Conservation (phyloP, 1,284 basidiomycete genomes). For the Apiotrichum mycotoxinovorans region DNA sequence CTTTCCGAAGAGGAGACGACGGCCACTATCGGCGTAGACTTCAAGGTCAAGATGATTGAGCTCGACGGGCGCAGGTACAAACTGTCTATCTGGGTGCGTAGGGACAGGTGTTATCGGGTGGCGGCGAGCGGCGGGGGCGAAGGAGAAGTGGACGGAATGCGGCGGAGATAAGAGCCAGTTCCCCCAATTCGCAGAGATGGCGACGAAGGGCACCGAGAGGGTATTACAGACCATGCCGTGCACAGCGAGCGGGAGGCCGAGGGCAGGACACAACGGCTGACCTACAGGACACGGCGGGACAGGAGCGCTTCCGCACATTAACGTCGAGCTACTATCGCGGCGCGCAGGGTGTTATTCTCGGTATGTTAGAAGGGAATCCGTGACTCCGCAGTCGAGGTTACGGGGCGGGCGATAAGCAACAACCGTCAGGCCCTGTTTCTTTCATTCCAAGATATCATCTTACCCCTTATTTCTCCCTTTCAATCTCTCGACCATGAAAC, state of each 20-base stretch:
- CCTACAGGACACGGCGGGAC: slow-evolving; percentile 83
- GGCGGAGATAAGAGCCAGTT: too few relatives aligned
- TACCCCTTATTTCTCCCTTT: too few relatives aligned
- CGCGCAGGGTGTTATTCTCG: slow-evolving; percentile 67
- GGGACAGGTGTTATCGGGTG: neutral
- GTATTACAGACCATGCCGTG: too few relatives aligned
- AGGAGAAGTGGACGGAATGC: neutral
- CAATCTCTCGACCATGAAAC: too few relatives aligned
- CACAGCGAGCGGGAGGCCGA: too few relatives aligned
- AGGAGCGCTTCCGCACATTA: slow-evolving; percentile 95
- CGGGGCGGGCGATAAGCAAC: too few relatives aligned
- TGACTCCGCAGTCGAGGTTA: too few relatives aligned
- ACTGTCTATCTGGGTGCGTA: slow-evolving; percentile 56
- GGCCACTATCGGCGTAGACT: slow-evolving; percentile 72
- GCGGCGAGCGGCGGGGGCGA: neutral
- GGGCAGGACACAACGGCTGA: neutral
- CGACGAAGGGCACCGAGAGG: too few relatives aligned
- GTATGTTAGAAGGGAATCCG: too few relatives aligned
- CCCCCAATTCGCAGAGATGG: too few relatives aligned
- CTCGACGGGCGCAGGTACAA: slow-evolving; percentile 55
- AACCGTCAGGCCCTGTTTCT: too few relatives aligned
- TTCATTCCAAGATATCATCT: too few relatives aligned
- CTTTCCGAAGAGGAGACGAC: slow-evolving; percentile 89
- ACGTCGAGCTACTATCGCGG: slow-evolving; percentile 93
- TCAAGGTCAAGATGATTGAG: slow-evolving; percentile 55